Conservation (phyloP, 352 stramenopile genomes). For the Pythium rhizo-oryzae region DNA sequence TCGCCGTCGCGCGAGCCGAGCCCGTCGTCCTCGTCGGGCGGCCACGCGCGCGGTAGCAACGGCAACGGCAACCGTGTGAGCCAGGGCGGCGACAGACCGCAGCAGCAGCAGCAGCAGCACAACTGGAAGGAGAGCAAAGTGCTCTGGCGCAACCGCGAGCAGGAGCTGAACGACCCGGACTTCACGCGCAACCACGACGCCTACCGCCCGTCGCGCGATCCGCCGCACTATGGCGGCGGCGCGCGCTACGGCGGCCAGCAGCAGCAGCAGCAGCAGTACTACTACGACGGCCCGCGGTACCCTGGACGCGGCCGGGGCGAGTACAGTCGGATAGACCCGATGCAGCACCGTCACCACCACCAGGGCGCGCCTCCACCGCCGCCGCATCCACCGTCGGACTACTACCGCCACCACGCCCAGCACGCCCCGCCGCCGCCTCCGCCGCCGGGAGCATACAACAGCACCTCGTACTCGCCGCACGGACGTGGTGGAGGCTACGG, state of each 20-base stretch:
- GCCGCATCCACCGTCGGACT: conserved; percentile 22
- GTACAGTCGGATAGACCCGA: conserved; percentile 30
- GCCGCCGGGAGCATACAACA: conserved; percentile 13
- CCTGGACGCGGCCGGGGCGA: conserved; percentile 24
- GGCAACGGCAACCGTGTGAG: not conserved
- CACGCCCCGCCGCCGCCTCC: conserved; percentile 3
- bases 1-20: conserved; percentile 6
- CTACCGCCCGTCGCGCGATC: conserved; percentile 47
- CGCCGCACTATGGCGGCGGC: conserved; percentile 12
- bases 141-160: conserved; percentile 93
- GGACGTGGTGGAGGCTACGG: conserved; percentile 24
- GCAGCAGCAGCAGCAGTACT: conserved; percentile 9
- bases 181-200: conserved; percentile 85
- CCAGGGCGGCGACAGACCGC: not conserved
- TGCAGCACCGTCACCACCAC: conserved; percentile 2
- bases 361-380: conserved; percentile 5
- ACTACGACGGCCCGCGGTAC: conserved; percentile 24
- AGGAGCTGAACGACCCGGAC: conserved; percentile 94
- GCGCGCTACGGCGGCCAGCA: conserved; percentile 2
- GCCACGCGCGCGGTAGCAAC: not conserved
- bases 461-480: conserved; percentile 23
- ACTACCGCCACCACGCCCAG: conserved; percentile 18
- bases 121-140: conserved; percentile 93
- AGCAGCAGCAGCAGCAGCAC: conserved; percentile 30
- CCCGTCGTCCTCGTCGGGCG: not conserved